A percentile compares a stretch with the other conserved stretches of the same genome.
Conservation (phyloP, 2,329 filamentous ascomycete genomes). For the Ceratocystis lukuohia region DNA sequence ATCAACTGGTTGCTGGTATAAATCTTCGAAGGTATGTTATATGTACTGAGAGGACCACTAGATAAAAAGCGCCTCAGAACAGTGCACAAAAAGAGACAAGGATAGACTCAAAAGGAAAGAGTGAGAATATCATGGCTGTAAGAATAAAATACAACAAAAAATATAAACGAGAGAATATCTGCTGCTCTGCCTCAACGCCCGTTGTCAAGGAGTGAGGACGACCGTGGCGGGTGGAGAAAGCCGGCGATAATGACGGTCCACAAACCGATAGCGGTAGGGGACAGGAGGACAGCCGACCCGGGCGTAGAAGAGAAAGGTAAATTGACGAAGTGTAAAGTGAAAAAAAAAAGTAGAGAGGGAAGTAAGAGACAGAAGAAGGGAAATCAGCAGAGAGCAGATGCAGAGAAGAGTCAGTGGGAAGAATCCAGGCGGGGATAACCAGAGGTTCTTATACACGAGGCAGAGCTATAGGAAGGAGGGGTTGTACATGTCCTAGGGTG, state of each 20-base stretch:
- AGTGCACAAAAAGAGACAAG: background rate
- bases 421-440: background rate
- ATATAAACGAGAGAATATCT: conserved; percentile 19
- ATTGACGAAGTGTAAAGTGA: too few species aligned
- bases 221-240: background rate
- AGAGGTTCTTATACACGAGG: conserved; percentile 19
- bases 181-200: conserved; percentile 4
- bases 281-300: background rate
- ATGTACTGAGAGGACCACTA: conserved; percentile 5
- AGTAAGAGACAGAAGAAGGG: background rate
- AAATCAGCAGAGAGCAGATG: conserved; percentile 14
- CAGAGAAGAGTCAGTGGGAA: background rate
- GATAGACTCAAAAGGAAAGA: conserved; percentile 7
- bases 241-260: background rate
- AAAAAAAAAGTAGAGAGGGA: conserved; percentile 4
- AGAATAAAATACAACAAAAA: background rate
- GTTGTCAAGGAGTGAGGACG: conserved; percentile 9
- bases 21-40: background rate
- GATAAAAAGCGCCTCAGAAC: background rate
- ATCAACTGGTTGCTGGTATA: background rate
- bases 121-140: background rate
- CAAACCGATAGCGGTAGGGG: background rate
- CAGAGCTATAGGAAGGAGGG: background rate
- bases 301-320: too few species aligned
- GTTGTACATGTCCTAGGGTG: background rate